Conservation (phyloP, 2,329 filamentous ascomycete genomes). For the Paecilomyces niveus region DNA sequence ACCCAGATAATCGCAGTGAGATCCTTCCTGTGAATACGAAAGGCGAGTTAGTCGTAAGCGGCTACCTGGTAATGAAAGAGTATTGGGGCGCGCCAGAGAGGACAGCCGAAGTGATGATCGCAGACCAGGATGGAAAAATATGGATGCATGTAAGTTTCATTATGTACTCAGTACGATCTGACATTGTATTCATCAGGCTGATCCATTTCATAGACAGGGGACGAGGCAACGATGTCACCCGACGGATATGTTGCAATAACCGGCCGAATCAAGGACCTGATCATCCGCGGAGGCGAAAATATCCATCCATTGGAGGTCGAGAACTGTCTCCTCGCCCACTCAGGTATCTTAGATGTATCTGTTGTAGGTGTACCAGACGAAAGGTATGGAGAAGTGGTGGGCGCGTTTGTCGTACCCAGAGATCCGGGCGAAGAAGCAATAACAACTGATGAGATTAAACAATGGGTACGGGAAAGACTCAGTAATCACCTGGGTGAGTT, state of each 20-base stretch:
- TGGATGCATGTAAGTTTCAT: constrained; percentile 64
- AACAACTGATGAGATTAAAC: constrained; percentile 53
- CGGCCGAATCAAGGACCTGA: constrained; percentile 87
- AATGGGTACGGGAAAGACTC: constrained; percentile 65
- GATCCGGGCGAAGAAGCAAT: constrained; percentile 31
- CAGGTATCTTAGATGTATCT: constrained; percentile 64
- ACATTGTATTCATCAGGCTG: not conserved
- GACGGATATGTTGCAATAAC: constrained; percentile 85
- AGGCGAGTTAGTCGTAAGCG: constrained; percentile 76
- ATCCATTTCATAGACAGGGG: constrained; percentile 58
- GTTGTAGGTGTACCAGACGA: constrained; percentile 80
- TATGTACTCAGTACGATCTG: constrained; percentile 1
- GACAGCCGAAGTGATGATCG: constrained; percentile 62
- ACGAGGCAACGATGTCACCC: constrained; percentile 78
- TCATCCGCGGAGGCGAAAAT: constrained; percentile 92
- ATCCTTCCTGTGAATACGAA: constrained; percentile 58
- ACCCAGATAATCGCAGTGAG: constrained; percentile 52
- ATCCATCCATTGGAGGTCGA: constrained; percentile 92
- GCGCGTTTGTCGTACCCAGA: constrained; percentile 65
- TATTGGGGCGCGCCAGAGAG: constrained; percentile 71
- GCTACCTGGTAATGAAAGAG: constrained; percentile 84
- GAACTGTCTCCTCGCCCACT: constrained; percentile 71
- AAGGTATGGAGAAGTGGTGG: constrained; percentile 78
- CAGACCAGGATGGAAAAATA: constrained; percentile 48
- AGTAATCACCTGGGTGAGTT: constrained; percentile 61